Conservation (phyloP, 306 rosid genomes). For the Acmispon strigosus region DNA sequence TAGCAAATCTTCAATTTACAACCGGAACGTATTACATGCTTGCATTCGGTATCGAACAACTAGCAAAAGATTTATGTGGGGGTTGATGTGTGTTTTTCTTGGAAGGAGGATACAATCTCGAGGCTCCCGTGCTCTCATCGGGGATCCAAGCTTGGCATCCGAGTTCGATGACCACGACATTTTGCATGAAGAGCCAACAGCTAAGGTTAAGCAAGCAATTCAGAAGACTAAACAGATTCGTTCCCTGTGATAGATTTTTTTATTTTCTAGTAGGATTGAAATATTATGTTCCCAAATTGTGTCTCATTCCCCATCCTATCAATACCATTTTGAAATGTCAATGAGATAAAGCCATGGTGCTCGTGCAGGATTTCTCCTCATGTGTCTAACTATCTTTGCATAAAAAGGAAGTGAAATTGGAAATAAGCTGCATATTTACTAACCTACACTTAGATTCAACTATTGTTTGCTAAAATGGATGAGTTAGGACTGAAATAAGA, state of each 20-base stretch:
- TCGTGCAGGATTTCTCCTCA: too few species aligned
- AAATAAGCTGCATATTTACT: too few species aligned
- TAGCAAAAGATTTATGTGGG: slow-evolving; percentile 65
- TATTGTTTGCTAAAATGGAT: too few species aligned
- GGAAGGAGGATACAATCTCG: slow-evolving; percentile 91
- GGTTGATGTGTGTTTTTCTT: slow-evolving; percentile 76
- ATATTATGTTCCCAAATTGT: too few species aligned
- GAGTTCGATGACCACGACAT: slow-evolving; percentile 68
- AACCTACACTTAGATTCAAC: too few species aligned
- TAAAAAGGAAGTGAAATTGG: too few species aligned
- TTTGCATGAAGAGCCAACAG: slow-evolving; percentile 75
- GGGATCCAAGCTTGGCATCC: slow-evolving; percentile 70
- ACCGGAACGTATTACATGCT: slow-evolving; percentile 91
- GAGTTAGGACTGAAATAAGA: too few species aligned
- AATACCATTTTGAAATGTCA: too few species aligned
- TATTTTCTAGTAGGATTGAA: too few species aligned
- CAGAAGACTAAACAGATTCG: slow-evolving; percentile 54
- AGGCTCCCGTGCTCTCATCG: slow-evolving; percentile 79
- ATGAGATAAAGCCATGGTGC: too few species aligned
- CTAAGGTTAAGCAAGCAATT: slow-evolving; percentile 53
- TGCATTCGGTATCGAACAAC: slow-evolving; percentile 65
- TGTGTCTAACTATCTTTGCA: too few species aligned
- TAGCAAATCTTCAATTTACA: slow-evolving; percentile 74
- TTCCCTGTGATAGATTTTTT: slow-evolving; percentile 51
- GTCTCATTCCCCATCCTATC: too few species aligned